phyloP scores from a whole-genome alignment of 176 grass and related monocot genomes.

The Raddia guianensis region DNA sequence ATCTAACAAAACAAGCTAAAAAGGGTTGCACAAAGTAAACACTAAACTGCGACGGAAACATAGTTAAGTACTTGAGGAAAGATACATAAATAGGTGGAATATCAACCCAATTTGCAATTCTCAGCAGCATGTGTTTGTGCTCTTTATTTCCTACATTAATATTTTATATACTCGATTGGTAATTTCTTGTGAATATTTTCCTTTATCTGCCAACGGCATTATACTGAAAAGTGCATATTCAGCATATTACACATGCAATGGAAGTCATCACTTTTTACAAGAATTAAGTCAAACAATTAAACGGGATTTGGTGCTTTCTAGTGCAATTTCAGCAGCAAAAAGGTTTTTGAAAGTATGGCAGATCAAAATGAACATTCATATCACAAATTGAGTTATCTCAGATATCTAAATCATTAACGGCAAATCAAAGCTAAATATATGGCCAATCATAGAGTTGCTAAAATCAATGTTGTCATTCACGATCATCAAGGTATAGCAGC shows the following conservation, averaged over 20 bases:
- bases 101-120: not conserved
- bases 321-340: not conserved
- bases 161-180: too few species aligned
- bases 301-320: not conserved
- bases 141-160: not conserved
- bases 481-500: too few species aligned
- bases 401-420: not conserved
- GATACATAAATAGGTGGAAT: not conserved
- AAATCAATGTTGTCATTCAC: not conserved
- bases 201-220: not conserved
- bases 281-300: not conserved
- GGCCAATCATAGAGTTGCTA: slow-evolving; percentile 1
- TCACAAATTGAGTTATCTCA: not conserved
- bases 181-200: not conserved
- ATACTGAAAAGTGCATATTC: not conserved
- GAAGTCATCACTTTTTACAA: not conserved
- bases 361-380: not conserved
- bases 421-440: slow-evolving; percentile 2
- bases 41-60: not conserved
- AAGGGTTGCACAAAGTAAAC: not conserved
- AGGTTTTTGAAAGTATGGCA: slow-evolving; percentile 4
- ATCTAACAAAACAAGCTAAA: not conserved
- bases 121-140: not conserved
- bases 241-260: not conserved
- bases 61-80: slow-evolving; percentile 13